Evolutionary conservation across 371 early-diverging fungal genomes (phyloP).

Genomic region (Encephalitozoon intestinalis): DNA sequence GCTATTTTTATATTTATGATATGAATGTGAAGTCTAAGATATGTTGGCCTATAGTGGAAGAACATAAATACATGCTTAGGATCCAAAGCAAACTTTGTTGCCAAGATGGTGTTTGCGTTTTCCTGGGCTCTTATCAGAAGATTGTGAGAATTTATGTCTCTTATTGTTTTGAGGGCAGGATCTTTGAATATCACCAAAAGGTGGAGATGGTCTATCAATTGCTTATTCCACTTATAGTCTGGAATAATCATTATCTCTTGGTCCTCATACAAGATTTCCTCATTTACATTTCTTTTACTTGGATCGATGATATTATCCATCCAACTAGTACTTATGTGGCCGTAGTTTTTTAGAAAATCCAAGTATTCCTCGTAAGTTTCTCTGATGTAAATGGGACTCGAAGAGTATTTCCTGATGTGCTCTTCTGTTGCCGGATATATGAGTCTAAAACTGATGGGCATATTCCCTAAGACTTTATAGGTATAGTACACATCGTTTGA

Average conservation of each 20-base stretch:
- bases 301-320: conserved; percentile 26
- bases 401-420: conserved; percentile 39
- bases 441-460: conserved; percentile 4
- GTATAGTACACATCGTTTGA: conserved; percentile 22
- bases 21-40: conserved; percentile 48
- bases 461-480: not conserved
- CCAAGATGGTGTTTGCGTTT: not conserved
- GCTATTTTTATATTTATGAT: conserved; percentile 37
- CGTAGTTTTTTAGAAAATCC: not conserved
- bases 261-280: conserved; percentile 45
- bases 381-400: not conserved
- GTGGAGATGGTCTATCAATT: conserved; percentile 35
- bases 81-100: not conserved
- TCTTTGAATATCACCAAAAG: conserved; percentile 56
- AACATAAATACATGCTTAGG: conserved; percentile 22
- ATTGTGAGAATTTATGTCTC: conserved; percentile 8
- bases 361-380: conserved; percentile 49
- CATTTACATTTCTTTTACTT: not conserved
- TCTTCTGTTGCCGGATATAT: conserved; percentile 49
- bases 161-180: conserved; percentile 16
- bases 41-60: conserved; percentile 51
- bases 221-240: conserved; percentile 56
- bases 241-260: conserved; percentile 44
- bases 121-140: conserved; percentile 14
- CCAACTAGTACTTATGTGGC: conserved; percentile 13